Conservation (phyloP, 108 stramenopile species). For the Cyclotella atomus region DNA sequence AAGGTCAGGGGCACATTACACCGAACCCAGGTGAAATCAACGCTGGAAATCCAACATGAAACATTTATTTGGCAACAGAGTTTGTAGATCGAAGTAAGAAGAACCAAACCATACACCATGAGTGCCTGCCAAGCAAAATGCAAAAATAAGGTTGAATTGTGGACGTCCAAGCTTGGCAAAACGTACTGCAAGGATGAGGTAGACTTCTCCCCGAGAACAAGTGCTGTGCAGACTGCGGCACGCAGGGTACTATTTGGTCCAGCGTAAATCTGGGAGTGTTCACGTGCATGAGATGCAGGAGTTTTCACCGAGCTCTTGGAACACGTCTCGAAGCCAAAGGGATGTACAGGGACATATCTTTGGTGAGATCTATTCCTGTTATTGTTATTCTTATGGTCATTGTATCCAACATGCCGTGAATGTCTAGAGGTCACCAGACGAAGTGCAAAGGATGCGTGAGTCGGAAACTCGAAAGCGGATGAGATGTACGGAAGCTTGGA, state of each 20-base stretch:
- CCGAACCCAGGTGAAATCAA: too few relatives aligned
- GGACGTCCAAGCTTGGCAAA: conserved; percentile 50
- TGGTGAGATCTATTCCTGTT: not conserved
- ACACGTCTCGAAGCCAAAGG: conserved; percentile 73
- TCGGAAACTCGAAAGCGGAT: conserved; percentile 34
- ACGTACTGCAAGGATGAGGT: conserved; percentile 29
- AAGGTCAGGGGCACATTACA: too few relatives aligned
- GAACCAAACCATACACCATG: too few relatives aligned
- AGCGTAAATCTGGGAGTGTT: conserved; percentile 66
- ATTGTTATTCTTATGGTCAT: not conserved
- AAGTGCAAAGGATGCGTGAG: conserved; percentile 37
- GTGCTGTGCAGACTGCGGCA: conserved; percentile 50
- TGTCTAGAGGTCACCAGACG: conserved; percentile 47
- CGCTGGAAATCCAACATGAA: too few relatives aligned
- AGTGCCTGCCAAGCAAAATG: too few relatives aligned
- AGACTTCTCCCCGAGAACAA: conserved; percentile 44
- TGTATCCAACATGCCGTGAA: not conserved
- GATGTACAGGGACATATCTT: conserved; percentile 43
- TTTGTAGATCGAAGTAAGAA: too few relatives aligned
- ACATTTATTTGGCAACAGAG: too few relatives aligned
- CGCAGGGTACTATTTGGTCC: conserved; percentile 31
- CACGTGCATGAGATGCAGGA: conserved; percentile 77
- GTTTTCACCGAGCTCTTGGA: conserved; percentile 79
- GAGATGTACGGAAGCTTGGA: conserved; percentile 17
- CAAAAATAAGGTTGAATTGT: conserved; percentile 22